These are phyloP conservation scores for Phialophora tarda DNA, from an alignment of 2,329 filamentous ascomycete genomes.

Conservation along the genomic window DNA sequence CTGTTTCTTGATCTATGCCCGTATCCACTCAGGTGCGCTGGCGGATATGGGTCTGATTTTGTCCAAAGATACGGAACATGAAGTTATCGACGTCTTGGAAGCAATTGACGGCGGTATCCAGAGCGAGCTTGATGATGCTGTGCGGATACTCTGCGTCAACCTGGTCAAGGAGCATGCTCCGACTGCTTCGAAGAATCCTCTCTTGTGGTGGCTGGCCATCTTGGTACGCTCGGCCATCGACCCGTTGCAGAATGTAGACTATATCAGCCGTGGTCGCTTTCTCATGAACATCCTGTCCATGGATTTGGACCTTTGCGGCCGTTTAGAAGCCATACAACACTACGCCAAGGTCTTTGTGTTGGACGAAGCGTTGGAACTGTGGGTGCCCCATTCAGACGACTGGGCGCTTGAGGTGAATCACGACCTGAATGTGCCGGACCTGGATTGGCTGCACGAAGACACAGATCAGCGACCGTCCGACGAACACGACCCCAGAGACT, in stretches of 20 bases:
- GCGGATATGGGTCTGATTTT: background rate
- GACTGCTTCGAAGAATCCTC: slow-evolving; percentile 1
- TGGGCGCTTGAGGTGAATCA: background rate
- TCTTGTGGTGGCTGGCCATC: background rate
- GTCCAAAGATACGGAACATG: background rate
- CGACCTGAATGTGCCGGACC: background rate
- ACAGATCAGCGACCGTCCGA: background rate
- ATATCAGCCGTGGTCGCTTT: slow-evolving; percentile 6
- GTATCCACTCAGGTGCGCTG: background rate
- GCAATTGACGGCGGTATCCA: background rate
- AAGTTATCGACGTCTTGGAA: background rate
- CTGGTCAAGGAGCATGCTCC: background rate
- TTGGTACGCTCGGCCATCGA: slow-evolving; percentile 5
- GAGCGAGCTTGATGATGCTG: background rate
- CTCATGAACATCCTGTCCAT: slow-evolving; percentile 1
- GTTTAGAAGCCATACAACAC: slow-evolving; percentile 3
- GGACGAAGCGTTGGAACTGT: background rate
- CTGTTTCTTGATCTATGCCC: background rate
- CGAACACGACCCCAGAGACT: background rate
- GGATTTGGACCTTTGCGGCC: slow-evolving; percentile 2
- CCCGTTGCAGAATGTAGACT: background rate
- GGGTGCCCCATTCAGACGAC: background rate
- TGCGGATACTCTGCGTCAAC: background rate
- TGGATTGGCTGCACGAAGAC: background rate
- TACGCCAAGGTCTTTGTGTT: slow-evolving; percentile 2